These are phyloP conservation scores for Thelephora ganbajun DNA, from an alignment of 768 basidiomycete genomes.

Conservation along the genomic window DNA sequence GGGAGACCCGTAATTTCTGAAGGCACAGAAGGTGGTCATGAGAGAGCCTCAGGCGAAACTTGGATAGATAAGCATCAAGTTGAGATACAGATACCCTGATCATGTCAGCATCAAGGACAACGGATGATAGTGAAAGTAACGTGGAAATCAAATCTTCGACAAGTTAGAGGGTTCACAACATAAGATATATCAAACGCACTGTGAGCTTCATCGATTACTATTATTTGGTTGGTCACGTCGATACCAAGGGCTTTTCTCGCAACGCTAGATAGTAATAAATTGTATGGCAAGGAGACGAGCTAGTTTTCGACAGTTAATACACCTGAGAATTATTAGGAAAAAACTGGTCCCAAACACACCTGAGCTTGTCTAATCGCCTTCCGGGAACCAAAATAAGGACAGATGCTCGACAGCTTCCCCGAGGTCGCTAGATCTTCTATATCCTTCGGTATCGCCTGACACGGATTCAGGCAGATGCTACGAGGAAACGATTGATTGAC, in stretches of 20 bases:
- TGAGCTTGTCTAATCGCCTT: slow-evolving; percentile 84
- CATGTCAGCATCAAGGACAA: slow-evolving; percentile 39
- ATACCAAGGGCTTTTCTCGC: slow-evolving; percentile 85
- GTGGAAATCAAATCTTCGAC: slow-evolving; percentile 74
- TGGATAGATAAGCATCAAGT: slow-evolving; percentile 60
- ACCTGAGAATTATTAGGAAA: not conserved
- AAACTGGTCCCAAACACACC: slow-evolving; percentile 25
- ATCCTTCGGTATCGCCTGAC: slow-evolving; percentile 76
- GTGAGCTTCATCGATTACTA: slow-evolving; percentile 94
- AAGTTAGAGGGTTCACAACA: slow-evolving; percentile 1
- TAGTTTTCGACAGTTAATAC: slow-evolving; percentile 16
- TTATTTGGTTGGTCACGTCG: slow-evolving; percentile 67
- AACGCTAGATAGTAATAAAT: slow-evolving; percentile 69
- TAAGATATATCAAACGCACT: slow-evolving; percentile 38
- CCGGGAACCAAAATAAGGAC: slow-evolving; percentile 90
- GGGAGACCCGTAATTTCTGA: slow-evolving; percentile 60
- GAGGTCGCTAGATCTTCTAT: slow-evolving; percentile 81
- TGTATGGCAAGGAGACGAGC: slow-evolving; percentile 91
- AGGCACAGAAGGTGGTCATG: slow-evolving; percentile 64
- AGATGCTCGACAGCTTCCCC: slow-evolving; percentile 57
- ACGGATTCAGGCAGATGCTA: not conserved
- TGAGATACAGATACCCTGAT: slow-evolving; percentile 57
- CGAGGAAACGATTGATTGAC: not conserved
- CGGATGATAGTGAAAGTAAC: slow-evolving; percentile 73
- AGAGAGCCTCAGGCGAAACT: slow-evolving; percentile 68